These are phyloP conservation scores for Rhazya stricta DNA, from an alignment of 257 asterid genomes.

Conservation along the genomic window DNA sequence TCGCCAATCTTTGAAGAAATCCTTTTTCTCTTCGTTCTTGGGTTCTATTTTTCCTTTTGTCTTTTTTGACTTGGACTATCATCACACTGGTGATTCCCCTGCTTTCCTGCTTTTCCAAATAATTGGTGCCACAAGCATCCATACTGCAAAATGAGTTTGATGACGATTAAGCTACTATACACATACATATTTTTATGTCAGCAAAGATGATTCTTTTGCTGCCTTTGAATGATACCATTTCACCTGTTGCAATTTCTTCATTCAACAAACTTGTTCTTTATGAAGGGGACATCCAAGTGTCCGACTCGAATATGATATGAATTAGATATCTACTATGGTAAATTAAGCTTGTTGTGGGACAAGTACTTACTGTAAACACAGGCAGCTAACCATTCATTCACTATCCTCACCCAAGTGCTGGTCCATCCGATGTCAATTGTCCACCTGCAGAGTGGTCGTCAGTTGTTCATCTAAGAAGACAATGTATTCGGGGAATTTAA, in stretches of 20 bases:
- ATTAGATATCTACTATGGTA: not conserved
- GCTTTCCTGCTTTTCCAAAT: constrained; percentile 38
- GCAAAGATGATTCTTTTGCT: not conserved
- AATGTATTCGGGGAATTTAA: not conserved
- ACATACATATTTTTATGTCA: not conserved
- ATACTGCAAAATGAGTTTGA: constrained; percentile 25
- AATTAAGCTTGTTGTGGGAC: not conserved
- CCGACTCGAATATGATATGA: not conserved
- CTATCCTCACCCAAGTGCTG: constrained; percentile 56
- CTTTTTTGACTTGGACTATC: constrained; percentile 8
- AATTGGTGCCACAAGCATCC: constrained; percentile 51
- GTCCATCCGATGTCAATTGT: constrained; percentile 55
- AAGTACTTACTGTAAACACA: constrained; percentile 41
- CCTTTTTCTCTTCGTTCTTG: not conserved
- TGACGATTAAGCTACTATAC: not conserved
- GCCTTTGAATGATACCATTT: not conserved
- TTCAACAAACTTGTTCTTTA: not conserved
- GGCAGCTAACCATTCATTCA: constrained; percentile 51
- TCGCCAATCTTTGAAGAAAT: constrained; percentile 1
- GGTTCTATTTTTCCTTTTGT: not conserved
- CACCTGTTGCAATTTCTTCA: not conserved
- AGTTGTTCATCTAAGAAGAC: not conserved
- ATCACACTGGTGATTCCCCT: constrained; percentile 26
- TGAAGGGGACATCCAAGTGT: not conserved
- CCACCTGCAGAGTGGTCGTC: constrained; percentile 25